These are phyloP conservation scores for Eutrema yunnanense DNA, from an alignment of 345 rosid species.

Conservation along the genomic window DNA sequence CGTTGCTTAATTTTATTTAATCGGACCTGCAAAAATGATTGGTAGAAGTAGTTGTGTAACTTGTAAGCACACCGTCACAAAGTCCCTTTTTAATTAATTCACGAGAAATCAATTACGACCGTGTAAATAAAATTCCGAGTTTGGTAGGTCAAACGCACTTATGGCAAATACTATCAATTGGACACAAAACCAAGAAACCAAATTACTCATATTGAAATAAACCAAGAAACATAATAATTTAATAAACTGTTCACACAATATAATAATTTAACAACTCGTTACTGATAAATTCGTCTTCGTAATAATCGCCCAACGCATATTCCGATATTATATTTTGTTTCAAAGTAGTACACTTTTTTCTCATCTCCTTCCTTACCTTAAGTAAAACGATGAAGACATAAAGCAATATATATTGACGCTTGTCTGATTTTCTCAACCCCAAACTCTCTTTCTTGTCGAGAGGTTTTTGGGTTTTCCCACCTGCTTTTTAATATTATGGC, in stretches of 20 bases:
- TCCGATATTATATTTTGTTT: not conserved
- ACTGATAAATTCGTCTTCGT: constrained; percentile 19
- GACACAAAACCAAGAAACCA: not conserved
- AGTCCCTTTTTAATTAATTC: not conserved
- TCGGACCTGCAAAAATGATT: not conserved
- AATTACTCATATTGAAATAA: not conserved
- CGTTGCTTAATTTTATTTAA: not conserved
- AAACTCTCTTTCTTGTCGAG: constrained; percentile 5
- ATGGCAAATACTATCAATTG: not conserved
- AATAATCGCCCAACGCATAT: constrained; percentile 16
- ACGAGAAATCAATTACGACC: constrained; percentile 20
- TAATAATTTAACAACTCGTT: not conserved
- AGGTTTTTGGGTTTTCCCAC: constrained; percentile 4
- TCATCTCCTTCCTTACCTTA: not conserved
- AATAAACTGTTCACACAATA: no score
- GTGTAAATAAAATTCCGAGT: not conserved
- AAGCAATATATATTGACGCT: not conserved
- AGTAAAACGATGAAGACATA: not conserved
- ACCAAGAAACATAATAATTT: no score
- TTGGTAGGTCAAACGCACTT: constrained; percentile 21
- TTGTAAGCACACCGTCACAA: constrained; percentile 25
- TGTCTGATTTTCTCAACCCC: not conserved
- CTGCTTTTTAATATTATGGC: not conserved
- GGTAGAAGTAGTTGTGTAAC: constrained; percentile 9
- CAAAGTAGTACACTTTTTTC: not conserved